These are phyloP conservation scores for Avena eriantha DNA, from an alignment of 176 grass and related monocot species.

Conservation along the genomic window DNA sequence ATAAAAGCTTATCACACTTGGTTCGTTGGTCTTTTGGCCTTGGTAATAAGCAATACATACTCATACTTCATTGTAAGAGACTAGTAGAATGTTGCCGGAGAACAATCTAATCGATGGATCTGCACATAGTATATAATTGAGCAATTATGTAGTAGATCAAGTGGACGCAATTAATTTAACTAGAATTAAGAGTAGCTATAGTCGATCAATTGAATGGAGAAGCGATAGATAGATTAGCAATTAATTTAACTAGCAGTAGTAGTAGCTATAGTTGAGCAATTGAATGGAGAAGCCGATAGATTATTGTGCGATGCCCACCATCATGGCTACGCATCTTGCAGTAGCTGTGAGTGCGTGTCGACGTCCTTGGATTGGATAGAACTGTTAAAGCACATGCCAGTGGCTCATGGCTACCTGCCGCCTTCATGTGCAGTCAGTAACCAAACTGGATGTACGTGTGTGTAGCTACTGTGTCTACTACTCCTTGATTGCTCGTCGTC, in stretches of 20 bases:
- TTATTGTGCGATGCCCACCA: background rate
- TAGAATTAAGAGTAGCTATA: too few relatives aligned
- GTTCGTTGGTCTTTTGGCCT: too few relatives aligned
- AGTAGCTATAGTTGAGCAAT: background rate
- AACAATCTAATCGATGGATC: too few relatives aligned
- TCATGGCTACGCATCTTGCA: background rate
- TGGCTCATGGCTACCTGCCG: background rate
- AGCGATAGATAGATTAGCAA: background rate
- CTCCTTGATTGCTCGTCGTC: too few relatives aligned
- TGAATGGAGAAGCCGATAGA: background rate
- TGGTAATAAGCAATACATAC: too few relatives aligned
- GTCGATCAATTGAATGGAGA: background rate
- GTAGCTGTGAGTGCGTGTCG: background rate
- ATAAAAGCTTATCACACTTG: too few relatives aligned
- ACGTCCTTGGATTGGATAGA: background rate
- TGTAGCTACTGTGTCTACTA: background rate
- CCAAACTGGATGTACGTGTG: background rate
- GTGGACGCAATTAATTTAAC: too few relatives aligned
- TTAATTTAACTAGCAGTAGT: background rate
- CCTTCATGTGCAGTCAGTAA: background rate
- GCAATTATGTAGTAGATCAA: too few relatives aligned
- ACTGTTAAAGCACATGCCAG: background rate
- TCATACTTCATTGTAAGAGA: too few relatives aligned
- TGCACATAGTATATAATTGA: too few relatives aligned
- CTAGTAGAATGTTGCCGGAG: too few relatives aligned